These are phyloP conservation scores for Trichoderma gracile DNA, from an alignment of 2,329 filamentous ascomycete genomes.

Conservation along the genomic window DNA sequence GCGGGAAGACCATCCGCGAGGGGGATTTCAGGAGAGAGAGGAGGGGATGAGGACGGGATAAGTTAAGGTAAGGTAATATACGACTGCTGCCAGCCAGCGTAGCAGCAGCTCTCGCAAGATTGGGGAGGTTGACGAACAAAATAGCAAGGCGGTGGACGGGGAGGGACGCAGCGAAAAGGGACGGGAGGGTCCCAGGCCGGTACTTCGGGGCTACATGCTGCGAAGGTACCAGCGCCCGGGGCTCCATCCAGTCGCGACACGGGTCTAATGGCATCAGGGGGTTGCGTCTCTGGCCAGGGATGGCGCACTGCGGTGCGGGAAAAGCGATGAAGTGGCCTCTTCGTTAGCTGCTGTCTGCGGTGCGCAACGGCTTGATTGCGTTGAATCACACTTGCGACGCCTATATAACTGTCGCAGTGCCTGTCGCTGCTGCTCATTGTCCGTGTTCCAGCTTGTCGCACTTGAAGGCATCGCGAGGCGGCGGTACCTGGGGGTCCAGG, in stretches of 20 bases:
- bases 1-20: constrained; percentile 1
- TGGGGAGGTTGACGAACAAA: constrained; percentile 21
- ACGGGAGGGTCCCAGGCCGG: neutral
- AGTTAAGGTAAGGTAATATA: neutral
- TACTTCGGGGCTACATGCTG: constrained; percentile 8
- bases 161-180: constrained; percentile 7
- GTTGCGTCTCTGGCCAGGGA: neutral
- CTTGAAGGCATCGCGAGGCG: too few species aligned
- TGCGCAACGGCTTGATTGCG: too few species aligned
- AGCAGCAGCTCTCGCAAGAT: constrained; percentile 1
- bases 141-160: constrained; percentile 7
- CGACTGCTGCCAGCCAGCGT: neutral
- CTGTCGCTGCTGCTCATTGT: too few species aligned
- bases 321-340: constrained; percentile 15
- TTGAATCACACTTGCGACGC: too few species aligned
- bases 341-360: neutral
- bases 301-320: neutral
- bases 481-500: too few species aligned
- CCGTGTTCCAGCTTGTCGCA: too few species aligned
- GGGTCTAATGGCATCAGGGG: constrained; percentile 25
- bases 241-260: constrained; percentile 22
- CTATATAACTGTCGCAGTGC: too few species aligned
- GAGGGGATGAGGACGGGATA: neutral
- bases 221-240: neutral
- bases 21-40: neutral